Conservation (phyloP, 352 stramenopile genomes). For the Pythium aristosporum region DNA sequence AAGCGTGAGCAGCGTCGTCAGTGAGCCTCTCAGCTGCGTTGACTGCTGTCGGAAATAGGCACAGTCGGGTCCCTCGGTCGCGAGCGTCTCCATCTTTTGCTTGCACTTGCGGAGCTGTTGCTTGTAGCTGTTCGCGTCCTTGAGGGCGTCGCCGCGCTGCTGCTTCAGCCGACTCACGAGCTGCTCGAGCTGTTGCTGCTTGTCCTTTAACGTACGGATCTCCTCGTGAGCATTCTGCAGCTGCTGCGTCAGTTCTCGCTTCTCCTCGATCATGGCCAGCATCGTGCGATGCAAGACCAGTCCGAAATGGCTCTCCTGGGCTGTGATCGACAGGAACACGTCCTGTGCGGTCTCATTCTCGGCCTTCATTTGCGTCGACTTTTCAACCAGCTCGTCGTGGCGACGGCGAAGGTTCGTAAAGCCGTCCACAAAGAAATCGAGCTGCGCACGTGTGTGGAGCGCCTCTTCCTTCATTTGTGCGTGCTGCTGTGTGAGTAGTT, state of each 20-base stretch:
- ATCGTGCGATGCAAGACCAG: constrained; percentile 51
- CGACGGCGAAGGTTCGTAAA: constrained; percentile 66
- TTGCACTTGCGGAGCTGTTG: constrained; percentile 55
- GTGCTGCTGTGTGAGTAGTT: constrained; percentile 47
- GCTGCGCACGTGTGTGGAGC: constrained; percentile 59
- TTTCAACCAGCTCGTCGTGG: constrained; percentile 60
- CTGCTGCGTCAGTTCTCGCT: constrained; percentile 29
- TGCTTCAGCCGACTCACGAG: constrained; percentile 50
- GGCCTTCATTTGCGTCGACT: constrained; percentile 52
- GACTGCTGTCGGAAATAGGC: constrained; percentile 48
- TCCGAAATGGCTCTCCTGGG: constrained; percentile 56
- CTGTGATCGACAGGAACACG: constrained; percentile 57
- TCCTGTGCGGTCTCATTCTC: constrained; percentile 61
- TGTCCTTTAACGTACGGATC: constrained; percentile 32
- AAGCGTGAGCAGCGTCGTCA: constrained; percentile 42
- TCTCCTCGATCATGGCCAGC: constrained; percentile 39
- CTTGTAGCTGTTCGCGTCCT: constrained; percentile 61
- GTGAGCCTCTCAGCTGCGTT: constrained; percentile 33
- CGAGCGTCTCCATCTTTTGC: constrained; percentile 31
- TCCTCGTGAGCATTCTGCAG: constrained; percentile 27
- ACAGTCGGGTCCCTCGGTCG: constrained; percentile 31
- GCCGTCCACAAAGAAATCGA: constrained; percentile 79
- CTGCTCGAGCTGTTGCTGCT: constrained; percentile 39
- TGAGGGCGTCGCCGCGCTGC: constrained; percentile 46
- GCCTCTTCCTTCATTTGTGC: constrained; percentile 58